Evolutionary conservation across 805 yeast species (phyloP), one percentile per base, ranked within the genome.

Genomic region (Yamadazyma insecticola): DNA sequence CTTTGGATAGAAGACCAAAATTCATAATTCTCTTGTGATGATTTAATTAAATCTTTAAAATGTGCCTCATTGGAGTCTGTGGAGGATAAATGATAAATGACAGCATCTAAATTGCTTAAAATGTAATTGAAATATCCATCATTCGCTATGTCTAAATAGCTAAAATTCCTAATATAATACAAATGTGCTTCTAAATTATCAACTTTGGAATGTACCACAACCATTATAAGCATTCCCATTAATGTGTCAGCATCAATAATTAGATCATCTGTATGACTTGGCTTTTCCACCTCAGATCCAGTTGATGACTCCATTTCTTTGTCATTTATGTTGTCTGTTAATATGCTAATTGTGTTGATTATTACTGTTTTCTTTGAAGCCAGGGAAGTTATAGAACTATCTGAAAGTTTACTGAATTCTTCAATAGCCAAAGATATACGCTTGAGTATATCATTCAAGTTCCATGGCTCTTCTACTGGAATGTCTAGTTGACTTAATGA

Each of bases 31-130:
- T 47, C 48, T 2, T 48, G 49, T 0, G 89, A 75, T 8, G 61
- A 48, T 1, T 44, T 36, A 3, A 57, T 46, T 29, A 81, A 53
- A 3, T 56, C 55, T 12, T 25, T 10, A 12, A 29, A 17, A 16
- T 37, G 58, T 6, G 30, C 19, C 6, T 29, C 26, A n/a, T 16
- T 27, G 28, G 68, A 70, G 8, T 50, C 52, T 5, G 39, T 32
- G 22, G 67, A 56, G 2, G 41, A 34, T 12, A 87, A 61, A 47
- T 81, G 90, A 34, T 61, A 74, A 6, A 86, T 47, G 0, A 85
- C 94, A 0, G 88, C 95, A 45, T 88, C 95, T 26, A 88, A 63
- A 5, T 95, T 86, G 26, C 95, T 81, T 10, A 87, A 43, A 1
- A 88, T 79, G 51, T 90, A 90, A 8, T 85, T 94, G 18, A 73